Conservation (phyloP, 2,329 filamentous ascomycete species). For the Aspergillus flavus region DNA sequence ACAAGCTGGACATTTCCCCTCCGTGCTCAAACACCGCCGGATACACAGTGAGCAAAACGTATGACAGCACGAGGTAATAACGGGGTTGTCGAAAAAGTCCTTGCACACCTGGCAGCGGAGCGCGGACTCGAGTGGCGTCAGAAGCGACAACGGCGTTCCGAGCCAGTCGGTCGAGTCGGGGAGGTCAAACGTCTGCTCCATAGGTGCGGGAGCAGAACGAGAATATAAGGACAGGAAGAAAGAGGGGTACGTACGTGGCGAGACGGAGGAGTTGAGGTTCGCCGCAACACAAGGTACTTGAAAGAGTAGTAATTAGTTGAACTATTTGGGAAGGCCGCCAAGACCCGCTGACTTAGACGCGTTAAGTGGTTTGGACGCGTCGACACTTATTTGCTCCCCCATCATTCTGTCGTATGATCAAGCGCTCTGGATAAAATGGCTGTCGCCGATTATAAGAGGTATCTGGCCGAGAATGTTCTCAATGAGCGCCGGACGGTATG, state of each 20-base stretch:
- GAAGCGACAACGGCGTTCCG: conserved; percentile 46
- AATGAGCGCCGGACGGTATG: conserved; percentile 73
- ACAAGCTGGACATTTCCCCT: conserved; percentile 88
- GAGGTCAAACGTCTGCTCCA: conserved; percentile 42
- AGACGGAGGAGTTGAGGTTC: neutral
- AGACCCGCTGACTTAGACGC: conserved; percentile 46
- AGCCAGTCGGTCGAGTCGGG: conserved; percentile 54
- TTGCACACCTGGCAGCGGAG: conserved; percentile 97
- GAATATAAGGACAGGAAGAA: neutral
- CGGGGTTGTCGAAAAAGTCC: conserved; percentile 91
- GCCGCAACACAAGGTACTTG: neutral
- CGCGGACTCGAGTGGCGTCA: conserved; percentile 69
- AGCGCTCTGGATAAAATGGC: conserved; percentile 36
- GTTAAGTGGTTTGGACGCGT: conserved; percentile 45
- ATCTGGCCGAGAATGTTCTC: conserved; percentile 74
- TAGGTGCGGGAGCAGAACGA: conserved; percentile 16
- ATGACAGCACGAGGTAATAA: conserved; percentile 92
- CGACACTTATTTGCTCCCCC: conserved; percentile 7
- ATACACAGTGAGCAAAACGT: conserved; percentile 98
- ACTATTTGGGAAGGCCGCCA: conserved; percentile 27
- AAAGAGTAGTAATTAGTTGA: neutral
- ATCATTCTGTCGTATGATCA: conserved; percentile 1
- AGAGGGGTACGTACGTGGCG: neutral
- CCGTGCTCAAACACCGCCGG: conserved; percentile 76
- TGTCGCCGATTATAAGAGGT: conserved; percentile 64